Evolutionary conservation across 331 rosid species (phyloP).

Genomic region (Spiraea crenata): DNA sequence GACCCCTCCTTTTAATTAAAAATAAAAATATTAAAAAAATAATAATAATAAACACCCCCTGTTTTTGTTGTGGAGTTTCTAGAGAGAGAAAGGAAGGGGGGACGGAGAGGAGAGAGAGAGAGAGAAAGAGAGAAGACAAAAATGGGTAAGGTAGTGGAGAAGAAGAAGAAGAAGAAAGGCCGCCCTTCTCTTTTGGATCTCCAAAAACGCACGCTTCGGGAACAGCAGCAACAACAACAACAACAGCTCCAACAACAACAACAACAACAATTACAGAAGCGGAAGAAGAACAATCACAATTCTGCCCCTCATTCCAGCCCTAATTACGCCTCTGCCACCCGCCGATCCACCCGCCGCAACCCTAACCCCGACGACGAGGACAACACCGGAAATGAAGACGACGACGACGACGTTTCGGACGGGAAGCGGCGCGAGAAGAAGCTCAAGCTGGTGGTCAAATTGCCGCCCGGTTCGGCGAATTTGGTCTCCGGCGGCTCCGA

Average conservation of each 20-base stretch:
- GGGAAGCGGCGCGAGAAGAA: constrained; percentile 57
- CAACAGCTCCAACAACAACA: too few species aligned
- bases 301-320: constrained; percentile 38
- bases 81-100: constrained; percentile 22
- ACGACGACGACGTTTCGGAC: too few species aligned
- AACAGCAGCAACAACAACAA: constrained; percentile 38
- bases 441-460: constrained; percentile 53
- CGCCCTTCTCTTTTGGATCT: constrained; percentile 75
- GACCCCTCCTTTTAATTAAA: background rate
- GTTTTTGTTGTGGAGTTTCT: constrained; percentile 42
- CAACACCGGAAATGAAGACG: constrained; percentile 19
- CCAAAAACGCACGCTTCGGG: constrained; percentile 54
- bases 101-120: constrained; percentile 10
- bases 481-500: constrained; percentile 37
- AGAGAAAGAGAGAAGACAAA: constrained; percentile 27
- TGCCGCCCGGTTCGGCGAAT: too few species aligned
- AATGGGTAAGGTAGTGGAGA: constrained; percentile 65
- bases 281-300: constrained; percentile 20
- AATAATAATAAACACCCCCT: background rate
- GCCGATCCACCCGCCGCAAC: constrained; percentile 75
- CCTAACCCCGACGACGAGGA: constrained; percentile 36
- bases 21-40: constrained; percentile 11
- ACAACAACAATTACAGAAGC: constrained; percentile 17
- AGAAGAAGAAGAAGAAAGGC: constrained; percentile 78
- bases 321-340: constrained; percentile 43